Percentiles rank a stretch among this genome's conserved stretches.
Evolutionary conservation across 257 asterid species (phyloP).

Genomic region (Plantago major): DNA sequence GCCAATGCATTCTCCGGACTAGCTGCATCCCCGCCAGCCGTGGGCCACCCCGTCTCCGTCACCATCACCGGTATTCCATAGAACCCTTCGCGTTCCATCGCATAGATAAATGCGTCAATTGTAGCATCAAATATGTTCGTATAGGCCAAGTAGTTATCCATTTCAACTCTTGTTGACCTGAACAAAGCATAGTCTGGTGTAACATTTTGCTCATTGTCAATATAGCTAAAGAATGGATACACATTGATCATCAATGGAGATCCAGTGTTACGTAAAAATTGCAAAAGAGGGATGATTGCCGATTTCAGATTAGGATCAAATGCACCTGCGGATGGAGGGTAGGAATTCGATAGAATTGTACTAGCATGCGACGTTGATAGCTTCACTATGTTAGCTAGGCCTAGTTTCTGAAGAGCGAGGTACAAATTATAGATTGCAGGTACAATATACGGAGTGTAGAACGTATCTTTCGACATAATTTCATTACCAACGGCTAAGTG

Average conservation of each 20-base stretch:
- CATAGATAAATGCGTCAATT: conserved; percentile 56
- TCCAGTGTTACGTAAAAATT: conserved; percentile 34
- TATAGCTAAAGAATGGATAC: conserved; percentile 58
- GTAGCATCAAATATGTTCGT: conserved; percentile 59
- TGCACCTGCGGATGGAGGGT: conserved; percentile 54
- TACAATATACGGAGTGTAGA: conserved; percentile 38
- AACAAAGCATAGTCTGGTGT: conserved; percentile 51
- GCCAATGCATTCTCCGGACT: conserved; percentile 48
- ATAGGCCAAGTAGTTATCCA: conserved; percentile 39
- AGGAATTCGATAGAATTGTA: conserved; percentile 40
- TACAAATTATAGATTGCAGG: conserved; percentile 51
- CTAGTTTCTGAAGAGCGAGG: conserved; percentile 45
- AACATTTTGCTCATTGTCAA: conserved; percentile 26
- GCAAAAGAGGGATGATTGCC: conserved; percentile 35
- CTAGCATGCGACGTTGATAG: conserved; percentile 60
- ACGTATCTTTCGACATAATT: conserved; percentile 44
- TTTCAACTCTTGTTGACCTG: conserved; percentile 30
- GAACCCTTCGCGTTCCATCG: conserved; percentile 75
- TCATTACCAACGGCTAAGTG: conserved; percentile 66
- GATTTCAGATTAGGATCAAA: conserved; percentile 34
- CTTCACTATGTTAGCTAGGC: conserved; percentile 34
- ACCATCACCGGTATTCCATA: conserved; percentile 54
- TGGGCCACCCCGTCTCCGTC: conserved; percentile 84
- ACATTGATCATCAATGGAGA: conserved; percentile 62
- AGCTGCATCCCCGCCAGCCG: conserved; percentile 47